These are phyloP conservation scores for Aspergillus quadrilineatus DNA, from an alignment of 2,329 filamentous ascomycete species.

Conservation along the genomic window DNA sequence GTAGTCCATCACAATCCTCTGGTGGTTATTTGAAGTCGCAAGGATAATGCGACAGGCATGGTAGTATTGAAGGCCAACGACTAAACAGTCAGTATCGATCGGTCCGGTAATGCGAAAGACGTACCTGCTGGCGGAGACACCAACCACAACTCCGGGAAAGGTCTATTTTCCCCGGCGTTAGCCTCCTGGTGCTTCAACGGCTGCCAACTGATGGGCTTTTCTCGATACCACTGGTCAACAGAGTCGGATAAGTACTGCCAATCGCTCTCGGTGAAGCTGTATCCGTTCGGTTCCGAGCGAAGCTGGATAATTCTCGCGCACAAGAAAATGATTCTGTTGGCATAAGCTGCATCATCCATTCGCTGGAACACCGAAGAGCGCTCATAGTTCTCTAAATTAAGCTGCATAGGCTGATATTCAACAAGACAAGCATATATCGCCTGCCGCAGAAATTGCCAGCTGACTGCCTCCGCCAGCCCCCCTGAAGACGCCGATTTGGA, in stretches of 20 bases:
- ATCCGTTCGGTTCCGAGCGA: slow-evolving; percentile 23
- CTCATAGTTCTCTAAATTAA: slow-evolving; percentile 41
- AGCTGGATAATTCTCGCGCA: slow-evolving; percentile 41
- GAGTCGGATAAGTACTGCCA: slow-evolving; percentile 27
- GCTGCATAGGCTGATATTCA: slow-evolving; percentile 37
- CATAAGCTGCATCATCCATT: slow-evolving; percentile 40
- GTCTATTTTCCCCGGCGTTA: slow-evolving; percentile 22
- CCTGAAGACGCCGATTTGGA: slow-evolving; percentile 41
- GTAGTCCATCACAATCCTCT: slow-evolving; percentile 26
- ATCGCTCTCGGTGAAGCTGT: slow-evolving; percentile 21
- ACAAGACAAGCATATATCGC: slow-evolving; percentile 44
- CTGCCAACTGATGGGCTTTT: slow-evolving; percentile 33
- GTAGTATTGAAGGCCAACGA: slow-evolving; percentile 42
- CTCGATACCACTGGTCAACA: slow-evolving; percentile 33
- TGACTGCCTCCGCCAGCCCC: slow-evolving; percentile 42
- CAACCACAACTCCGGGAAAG: slow-evolving; percentile 40
- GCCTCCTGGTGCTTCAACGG: slow-evolving; percentile 33
- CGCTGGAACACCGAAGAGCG: slow-evolving; percentile 38
- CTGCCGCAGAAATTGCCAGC: slow-evolving; percentile 45
- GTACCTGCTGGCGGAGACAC: slow-evolving; percentile 36
- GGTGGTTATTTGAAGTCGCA: slow-evolving; percentile 27
- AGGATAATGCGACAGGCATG: slow-evolving; percentile 35
- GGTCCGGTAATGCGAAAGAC: slow-evolving; percentile 1
- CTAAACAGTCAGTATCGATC: slow-evolving; percentile 16
- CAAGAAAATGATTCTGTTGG: slow-evolving; percentile 40